A percentile compares a stretch with the other conserved stretches of the same genome.
phyloP scores from a whole-genome alignment of 257 asterid genomes.

The Solanum virginianum region DNA sequence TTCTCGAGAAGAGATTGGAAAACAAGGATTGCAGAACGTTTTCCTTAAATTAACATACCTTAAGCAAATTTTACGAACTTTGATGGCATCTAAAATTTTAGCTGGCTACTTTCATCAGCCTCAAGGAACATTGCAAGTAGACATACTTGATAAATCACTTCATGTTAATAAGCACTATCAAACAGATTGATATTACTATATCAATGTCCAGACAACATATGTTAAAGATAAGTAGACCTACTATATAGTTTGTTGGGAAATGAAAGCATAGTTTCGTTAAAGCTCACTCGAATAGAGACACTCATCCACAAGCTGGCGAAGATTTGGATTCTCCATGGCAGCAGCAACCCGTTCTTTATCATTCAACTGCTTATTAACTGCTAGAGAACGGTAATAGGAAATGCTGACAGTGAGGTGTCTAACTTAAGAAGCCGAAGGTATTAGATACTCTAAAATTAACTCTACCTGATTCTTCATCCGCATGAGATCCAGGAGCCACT shows the following conservation, averaged over 20 bases:
- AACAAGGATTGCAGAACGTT: no score
- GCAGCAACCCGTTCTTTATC: conserved; percentile 96
- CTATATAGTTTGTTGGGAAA: conserved; percentile 21
- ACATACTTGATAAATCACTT: background rate
- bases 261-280: conserved; percentile 7
- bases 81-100: no score
- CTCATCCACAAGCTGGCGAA: conserved; percentile 88
- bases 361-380: conserved; percentile 86
- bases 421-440: background rate
- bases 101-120: background rate
- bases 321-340: conserved; percentile 85
- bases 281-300: conserved; percentile 82
- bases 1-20: no score
- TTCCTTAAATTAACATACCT: no score
- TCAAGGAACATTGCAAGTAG: background rate
- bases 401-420: background rate
- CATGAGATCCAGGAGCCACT: conserved; percentile 96
- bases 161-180: background rate
- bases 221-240: background rate
- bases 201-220: background rate
- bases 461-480: conserved; percentile 80
- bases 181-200: background rate
- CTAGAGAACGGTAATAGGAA: background rate
- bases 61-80: no score
- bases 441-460: background rate